Evolutionary conservation across 1,139 yeast species (phyloP).

Genomic region (Maudiozyma humilis): DNA sequence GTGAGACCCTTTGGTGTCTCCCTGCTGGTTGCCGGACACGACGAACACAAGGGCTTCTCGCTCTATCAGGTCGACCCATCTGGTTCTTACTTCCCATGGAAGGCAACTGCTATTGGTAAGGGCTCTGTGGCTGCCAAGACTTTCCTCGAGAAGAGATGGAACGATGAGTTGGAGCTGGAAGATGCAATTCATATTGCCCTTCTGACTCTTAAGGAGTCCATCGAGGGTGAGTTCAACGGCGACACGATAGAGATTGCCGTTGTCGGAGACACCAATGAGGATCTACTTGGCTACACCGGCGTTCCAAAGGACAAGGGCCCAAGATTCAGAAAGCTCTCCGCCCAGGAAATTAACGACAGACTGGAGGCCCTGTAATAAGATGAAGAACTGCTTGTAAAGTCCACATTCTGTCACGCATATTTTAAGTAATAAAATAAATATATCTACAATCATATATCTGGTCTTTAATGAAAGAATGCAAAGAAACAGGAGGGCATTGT

Average conservation of each 20-base stretch:
- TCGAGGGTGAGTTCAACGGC: constrained; percentile 96
- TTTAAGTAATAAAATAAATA: background rate
- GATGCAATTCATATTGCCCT: constrained; percentile 97
- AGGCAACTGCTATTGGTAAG: constrained; percentile 97
- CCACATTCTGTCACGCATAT: background rate
- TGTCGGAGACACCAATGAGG: constrained; percentile 77
- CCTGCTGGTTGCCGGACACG: constrained; percentile 87
- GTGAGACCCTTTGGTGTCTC: constrained; percentile 58
- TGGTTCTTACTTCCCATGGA: constrained; percentile 99
- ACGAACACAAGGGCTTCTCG: constrained; percentile 71
- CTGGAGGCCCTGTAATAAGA: constrained; percentile 71
- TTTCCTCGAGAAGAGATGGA: constrained; percentile 96
- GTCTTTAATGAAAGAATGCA: background rate
- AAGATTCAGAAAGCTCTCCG: constrained; percentile 70
- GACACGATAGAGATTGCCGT: constrained; percentile 90
- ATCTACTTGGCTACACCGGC: constrained; percentile 76
- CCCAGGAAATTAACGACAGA: constrained; percentile 93
- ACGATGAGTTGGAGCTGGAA: constrained; percentile 89
- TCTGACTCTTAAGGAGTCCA: constrained; percentile 87
- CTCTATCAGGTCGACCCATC: constrained; percentile 97
- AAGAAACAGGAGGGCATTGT: too few species aligned
- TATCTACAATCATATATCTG: background rate
- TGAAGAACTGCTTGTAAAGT: too few species aligned
- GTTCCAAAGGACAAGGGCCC: constrained; percentile 74
- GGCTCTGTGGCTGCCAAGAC: constrained; percentile 93